Conservation (phyloP, 2,329 filamentous ascomycete species). For the Alternaria postmessia region DNA sequence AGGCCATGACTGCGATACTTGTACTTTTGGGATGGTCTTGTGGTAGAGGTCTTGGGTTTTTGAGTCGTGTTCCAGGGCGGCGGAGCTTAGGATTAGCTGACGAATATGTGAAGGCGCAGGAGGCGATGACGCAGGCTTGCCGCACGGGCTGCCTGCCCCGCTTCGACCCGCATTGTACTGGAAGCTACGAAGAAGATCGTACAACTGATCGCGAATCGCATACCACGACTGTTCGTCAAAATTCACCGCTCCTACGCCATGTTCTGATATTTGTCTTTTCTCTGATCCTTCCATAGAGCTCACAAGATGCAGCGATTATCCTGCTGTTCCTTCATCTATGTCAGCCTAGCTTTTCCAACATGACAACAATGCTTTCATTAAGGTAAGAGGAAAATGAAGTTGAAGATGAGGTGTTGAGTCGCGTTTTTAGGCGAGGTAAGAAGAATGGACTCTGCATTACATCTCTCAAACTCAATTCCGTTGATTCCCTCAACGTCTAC, state of each 20-base stretch:
- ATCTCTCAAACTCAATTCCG: too few relatives aligned
- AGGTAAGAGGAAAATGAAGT: too few relatives aligned
- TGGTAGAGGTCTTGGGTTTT: background rate
- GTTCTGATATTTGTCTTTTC: background rate
- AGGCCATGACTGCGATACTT: constrained; percentile 23
- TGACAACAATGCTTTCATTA: too few relatives aligned
- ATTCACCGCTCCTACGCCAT: background rate
- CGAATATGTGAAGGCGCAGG: constrained; percentile 19
- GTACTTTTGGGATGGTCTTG: background rate
- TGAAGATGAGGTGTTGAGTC: too few relatives aligned
- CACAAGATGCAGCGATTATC: too few relatives aligned
- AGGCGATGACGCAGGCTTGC: constrained; percentile 24
- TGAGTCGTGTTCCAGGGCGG: background rate
- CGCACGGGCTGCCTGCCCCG: constrained; percentile 25
- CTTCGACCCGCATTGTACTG: constrained; percentile 1
- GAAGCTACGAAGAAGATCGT: constrained; percentile 1
- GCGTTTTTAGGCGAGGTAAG: too few relatives aligned
- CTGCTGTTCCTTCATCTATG: too few relatives aligned
- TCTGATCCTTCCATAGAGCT: too few relatives aligned
- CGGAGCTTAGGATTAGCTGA: constrained; percentile 22
- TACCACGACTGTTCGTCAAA: background rate
- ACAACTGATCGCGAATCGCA: background rate
- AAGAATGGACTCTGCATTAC: too few relatives aligned
- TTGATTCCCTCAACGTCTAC: too few relatives aligned
- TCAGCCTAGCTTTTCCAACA: too few relatives aligned